These are phyloP conservation scores for Cyberlindnera nakhonratchasimensis DNA, from an alignment of 805 yeast species.

Conservation along the genomic window DNA sequence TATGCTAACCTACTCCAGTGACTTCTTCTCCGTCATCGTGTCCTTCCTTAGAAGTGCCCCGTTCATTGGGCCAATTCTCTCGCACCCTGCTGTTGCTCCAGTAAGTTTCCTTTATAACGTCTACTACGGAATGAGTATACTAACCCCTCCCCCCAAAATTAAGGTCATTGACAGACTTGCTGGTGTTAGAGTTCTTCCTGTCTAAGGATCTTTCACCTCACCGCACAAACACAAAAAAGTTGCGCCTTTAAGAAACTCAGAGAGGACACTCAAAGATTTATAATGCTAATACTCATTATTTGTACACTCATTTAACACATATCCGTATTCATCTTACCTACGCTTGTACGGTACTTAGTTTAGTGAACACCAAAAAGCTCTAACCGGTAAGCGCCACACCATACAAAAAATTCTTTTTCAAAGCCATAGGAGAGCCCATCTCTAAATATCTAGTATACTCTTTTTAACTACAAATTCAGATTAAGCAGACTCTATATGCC, in stretches of 20 bases:
- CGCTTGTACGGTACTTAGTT: no score
- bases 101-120: conserved; percentile 17
- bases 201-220: conserved; percentile 32
- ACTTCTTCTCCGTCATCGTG: conserved; percentile 85
- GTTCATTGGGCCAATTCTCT: conserved; percentile 76
- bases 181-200: conserved; percentile 65
- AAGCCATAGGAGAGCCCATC: conserved; percentile 3
- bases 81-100: conserved; percentile 83
- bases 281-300: no score
- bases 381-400: conserved; percentile 8
- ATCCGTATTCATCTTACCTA: no score
- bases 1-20: conserved; percentile 36
- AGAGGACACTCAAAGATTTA: background rate
- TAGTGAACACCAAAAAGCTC: background rate
- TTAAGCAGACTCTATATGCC: no score
- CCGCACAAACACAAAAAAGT: background rate
- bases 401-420: conserved; percentile 5
- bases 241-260: background rate
- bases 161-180: conserved; percentile 53
- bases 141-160: conserved; percentile 19
- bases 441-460: background rate
- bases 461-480: background rate
- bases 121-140: background rate
- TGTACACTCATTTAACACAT: no score
- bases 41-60: conserved; percentile 88